A percentile compares a stretch with the other conserved stretches of the same genome.
Evolutionary conservation across 441 rosid species (phyloP).

Genomic region (Pelargonium citronellum): DNA sequence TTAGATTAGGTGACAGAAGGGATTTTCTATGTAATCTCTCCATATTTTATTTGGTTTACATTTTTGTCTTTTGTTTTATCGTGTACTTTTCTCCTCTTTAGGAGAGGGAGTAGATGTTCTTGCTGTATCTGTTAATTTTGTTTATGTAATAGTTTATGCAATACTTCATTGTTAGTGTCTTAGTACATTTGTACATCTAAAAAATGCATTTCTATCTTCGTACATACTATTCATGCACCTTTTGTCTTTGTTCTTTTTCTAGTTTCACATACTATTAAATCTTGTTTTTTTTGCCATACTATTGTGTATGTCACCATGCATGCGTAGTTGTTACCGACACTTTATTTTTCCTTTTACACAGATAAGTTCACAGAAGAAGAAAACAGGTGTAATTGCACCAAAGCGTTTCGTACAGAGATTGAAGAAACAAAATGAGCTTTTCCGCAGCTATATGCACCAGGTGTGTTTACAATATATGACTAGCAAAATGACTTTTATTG

Average conservation of each 20-base stretch:
- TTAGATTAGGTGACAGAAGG: no score
- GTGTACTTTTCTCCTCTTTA: no score
- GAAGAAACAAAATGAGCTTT: constrained; percentile 96
- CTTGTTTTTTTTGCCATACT: background rate
- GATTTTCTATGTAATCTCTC: background rate
- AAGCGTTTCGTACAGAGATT: constrained; percentile 93
- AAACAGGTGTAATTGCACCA: constrained; percentile 97
- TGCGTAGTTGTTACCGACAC: constrained; percentile 11
- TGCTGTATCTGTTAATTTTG: background rate
- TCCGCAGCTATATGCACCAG: constrained; percentile 98
- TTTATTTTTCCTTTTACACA: constrained; percentile 28
- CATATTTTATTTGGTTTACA: background rate
- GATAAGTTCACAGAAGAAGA: constrained; percentile 98
- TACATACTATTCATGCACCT: background rate
- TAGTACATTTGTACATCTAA: background rate
- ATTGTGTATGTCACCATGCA: background rate
- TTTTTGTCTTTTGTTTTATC: no score
- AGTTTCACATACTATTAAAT: background rate
- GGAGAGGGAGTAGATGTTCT: background rate
- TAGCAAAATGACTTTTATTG: background rate
- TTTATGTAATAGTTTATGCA: background rate
- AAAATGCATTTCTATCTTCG: background rate
- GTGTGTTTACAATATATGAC: constrained; percentile 30
- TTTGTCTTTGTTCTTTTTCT: background rate
- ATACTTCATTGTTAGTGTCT: background rate